Base-by-base conservation (phyloP, 2,329 filamentous ascomycete species). In the Trichoderma semiorbis region DNA sequence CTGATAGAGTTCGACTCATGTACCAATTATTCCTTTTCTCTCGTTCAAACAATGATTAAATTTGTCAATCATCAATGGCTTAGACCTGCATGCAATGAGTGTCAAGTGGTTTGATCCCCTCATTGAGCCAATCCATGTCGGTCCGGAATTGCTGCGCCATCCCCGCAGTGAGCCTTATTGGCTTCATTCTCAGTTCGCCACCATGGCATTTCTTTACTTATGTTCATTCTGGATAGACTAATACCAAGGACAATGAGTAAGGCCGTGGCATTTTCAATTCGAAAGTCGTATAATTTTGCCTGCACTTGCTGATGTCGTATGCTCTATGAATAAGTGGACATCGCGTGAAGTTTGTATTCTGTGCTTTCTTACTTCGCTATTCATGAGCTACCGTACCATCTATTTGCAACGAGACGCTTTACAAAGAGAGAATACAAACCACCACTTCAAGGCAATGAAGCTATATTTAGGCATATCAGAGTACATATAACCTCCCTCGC, bases 361-460 rank as follows among this genome's bases (percentile, higher is more conserved):
- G 4, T n/a, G 18, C 18, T 47, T 47, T 47, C 3, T n/a, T 11
- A 24, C 43, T 3, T 50, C 43, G 14, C 43, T 21, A 50, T 24
- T 12, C n/a, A 24, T 24, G n/a, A 2, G 2, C n/a, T 3, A 3
- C 39, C 18, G 7, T 3, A 3, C 39, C 18, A 3, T 47, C 18
- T 12, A 16, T 47, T n/a, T 47, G 0, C 10, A 50, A n/a, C 5
- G n/a, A 50, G 21, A 1, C 10, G 8, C 5, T 21, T 10, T 50
- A n/a, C 18, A 12, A 21, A 50, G n/a, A 21, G 3, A 50, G n/a
- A 50, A 11, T 1, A 24, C n/a, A 5, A 12, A 6, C 10, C 2
- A 3, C 3, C n/a, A 0, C 5, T 24, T 50, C 11, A 50, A 6
- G 1, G n/a, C n/a, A n/a, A n/a, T n/a, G n/a, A n/a, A n/a, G n/a